A percentile compares a stretch with the other conserved stretches of the same genome.
phyloP scores from a whole-genome alignment of 129 eudicot genomes.

The Ambrosia trifida region DNA sequence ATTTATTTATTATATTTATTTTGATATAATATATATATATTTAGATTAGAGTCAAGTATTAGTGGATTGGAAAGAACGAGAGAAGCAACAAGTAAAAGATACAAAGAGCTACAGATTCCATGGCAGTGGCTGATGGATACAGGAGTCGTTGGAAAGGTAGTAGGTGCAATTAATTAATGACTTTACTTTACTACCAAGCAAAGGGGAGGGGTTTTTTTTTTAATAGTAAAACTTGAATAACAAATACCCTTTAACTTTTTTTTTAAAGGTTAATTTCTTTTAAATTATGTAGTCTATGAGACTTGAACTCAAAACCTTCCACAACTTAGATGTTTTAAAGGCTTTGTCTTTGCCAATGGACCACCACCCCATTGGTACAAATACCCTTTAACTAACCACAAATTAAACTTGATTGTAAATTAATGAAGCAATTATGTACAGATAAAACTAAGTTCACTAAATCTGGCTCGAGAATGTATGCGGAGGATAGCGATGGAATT shows the following conservation, averaged over 20 bases:
- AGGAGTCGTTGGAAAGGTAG: constrained; percentile 80
- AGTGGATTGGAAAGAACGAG: constrained; percentile 63
- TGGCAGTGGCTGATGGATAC: constrained; percentile 83
- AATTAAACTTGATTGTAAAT: constrained; percentile 13
- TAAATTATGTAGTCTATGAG: too few species aligned
- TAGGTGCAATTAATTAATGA: constrained; percentile 26
- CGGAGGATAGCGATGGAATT: constrained; percentile 59
- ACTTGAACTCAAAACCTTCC: too few species aligned
- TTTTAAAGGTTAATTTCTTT: too few species aligned
- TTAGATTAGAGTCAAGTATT: constrained; percentile 64
- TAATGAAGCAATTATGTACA: constrained; percentile 24
- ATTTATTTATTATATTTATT: too few species aligned
- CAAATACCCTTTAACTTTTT: too few species aligned
- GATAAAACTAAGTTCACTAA: constrained; percentile 69
- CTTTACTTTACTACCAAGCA: constrained; percentile 28
- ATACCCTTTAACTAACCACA: neutral
- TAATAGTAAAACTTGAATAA: too few species aligned
- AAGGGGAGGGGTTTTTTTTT: neutral
- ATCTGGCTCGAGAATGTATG: constrained; percentile 75
- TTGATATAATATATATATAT: constrained; percentile 38
- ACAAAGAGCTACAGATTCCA: constrained; percentile 76
- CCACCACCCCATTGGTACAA: too few species aligned
- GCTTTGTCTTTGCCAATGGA: too few species aligned
- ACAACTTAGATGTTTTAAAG: too few species aligned
- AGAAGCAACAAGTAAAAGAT: constrained; percentile 68